Percentiles rank a stretch among this genome's conserved stretches.
phyloP scores from a whole-genome alignment of 2,329 filamentous ascomycete genomes.

The Arthrobotrys sinensis region DNA sequence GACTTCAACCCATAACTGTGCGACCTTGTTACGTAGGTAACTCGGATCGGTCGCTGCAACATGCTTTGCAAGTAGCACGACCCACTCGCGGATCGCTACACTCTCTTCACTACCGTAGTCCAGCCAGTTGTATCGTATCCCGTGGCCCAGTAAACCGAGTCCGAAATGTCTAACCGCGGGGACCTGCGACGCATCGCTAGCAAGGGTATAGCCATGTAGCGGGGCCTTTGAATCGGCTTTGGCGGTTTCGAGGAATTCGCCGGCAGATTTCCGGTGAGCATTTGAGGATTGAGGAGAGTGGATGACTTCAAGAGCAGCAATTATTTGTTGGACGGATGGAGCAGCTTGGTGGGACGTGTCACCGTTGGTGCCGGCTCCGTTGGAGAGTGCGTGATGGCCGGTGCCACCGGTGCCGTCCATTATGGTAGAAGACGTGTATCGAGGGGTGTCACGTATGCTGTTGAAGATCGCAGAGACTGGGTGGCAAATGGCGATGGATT shows the following conservation, averaged over 20 bases:
- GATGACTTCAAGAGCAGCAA: conserved; percentile 87
- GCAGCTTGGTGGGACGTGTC: conserved; percentile 24
- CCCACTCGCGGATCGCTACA: conserved; percentile 79
- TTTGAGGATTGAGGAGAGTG: conserved; percentile 87
- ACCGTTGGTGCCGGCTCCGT: conserved; percentile 43
- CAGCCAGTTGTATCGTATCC: conserved; percentile 87
- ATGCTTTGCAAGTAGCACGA: conserved; percentile 82
- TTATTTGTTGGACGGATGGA: conserved; percentile 76
- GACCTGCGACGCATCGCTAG: conserved; percentile 80
- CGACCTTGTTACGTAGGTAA: conserved; percentile 93
- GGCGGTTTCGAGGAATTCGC: conserved; percentile 86
- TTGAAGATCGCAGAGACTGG: neutral
- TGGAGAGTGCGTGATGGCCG: conserved; percentile 19
- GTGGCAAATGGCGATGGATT: neutral
- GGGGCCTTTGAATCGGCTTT: conserved; percentile 86
- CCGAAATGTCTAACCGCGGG: conserved; percentile 93
- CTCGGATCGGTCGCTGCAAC: conserved; percentile 80
- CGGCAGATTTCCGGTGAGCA: conserved; percentile 84
- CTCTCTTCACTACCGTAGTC: conserved; percentile 80
- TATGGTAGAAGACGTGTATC: conserved; percentile 2
- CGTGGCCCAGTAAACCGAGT: conserved; percentile 89
- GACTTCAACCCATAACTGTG: conserved; percentile 93
- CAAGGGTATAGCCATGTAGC: conserved; percentile 86
- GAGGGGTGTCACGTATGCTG: conserved; percentile 14
- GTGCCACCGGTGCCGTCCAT: conserved; percentile 44